phyloP scores from a whole-genome alignment of 768 basidiomycete species.

The Trametopsis cervina region DNA sequence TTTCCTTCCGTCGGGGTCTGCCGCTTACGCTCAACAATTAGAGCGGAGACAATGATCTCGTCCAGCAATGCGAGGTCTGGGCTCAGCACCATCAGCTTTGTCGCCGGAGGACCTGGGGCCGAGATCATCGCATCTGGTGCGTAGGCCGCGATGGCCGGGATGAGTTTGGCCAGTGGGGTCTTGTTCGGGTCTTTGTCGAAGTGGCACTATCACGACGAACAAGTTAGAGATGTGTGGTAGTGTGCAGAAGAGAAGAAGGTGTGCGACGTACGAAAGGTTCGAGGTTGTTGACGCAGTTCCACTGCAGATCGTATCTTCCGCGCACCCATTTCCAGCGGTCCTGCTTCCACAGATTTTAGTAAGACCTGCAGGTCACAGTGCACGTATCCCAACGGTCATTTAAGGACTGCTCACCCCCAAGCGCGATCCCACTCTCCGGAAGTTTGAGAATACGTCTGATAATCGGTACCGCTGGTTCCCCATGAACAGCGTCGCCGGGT shows the following conservation, averaged over 20 bases:
- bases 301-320: constrained; percentile 7
- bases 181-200: neutral
- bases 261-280: constrained; percentile 1
- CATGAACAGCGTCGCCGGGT: constrained; percentile 7
- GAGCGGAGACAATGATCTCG: constrained; percentile 10
- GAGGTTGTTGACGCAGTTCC: constrained; percentile 8
- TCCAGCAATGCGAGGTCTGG: constrained; percentile 1
- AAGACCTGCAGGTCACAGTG: neutral
- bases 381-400: neutral
- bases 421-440: constrained; percentile 9
- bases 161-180: neutral
- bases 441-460: constrained; percentile 8
- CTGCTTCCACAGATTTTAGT: neutral
- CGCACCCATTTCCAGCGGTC: constrained; percentile 12
- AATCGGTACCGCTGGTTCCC: constrained; percentile 5
- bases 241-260: neutral
- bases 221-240: no score
- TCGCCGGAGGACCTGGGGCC: constrained; percentile 4
- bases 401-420: constrained; percentile 8
- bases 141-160: neutral
- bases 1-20: constrained; percentile 5
- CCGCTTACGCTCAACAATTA: constrained; percentile 13
- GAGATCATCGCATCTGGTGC: neutral
- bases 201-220: neutral
- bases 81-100: constrained; percentile 1